phyloP scores from a whole-genome alignment of 805 yeast species.

The Alloascoidea africana region DNA sequence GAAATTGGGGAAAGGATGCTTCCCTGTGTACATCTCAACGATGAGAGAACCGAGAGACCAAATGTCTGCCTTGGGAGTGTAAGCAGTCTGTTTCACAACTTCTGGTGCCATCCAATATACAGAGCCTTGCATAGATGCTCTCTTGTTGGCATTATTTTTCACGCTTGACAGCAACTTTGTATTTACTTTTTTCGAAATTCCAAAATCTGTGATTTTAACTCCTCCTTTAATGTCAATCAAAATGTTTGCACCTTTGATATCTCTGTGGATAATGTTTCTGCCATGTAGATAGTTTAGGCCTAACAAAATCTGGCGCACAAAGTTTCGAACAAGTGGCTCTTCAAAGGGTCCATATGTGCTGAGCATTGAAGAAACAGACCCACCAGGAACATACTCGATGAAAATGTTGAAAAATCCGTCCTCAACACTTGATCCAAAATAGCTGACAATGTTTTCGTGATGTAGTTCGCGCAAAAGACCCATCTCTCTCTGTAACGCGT shows the following conservation, averaged over 20 bases:
- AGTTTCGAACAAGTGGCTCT: slow-evolving; percentile 58
- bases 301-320: slow-evolving; percentile 58
- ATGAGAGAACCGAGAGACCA: slow-evolving; percentile 96
- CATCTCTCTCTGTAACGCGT: slow-evolving; percentile 71
- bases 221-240: slow-evolving; percentile 67
- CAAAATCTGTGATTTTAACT: slow-evolving; percentile 79
- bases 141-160: slow-evolving; percentile 22
- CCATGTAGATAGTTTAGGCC: slow-evolving; percentile 67
- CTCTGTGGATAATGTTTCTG: slow-evolving; percentile 68
- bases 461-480: slow-evolving; percentile 57
- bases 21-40: slow-evolving; percentile 91
- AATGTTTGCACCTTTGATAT: slow-evolving; percentile 81
- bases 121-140: slow-evolving; percentile 87
- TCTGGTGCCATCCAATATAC: slow-evolving; percentile 99
- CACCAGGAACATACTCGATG: slow-evolving; percentile 60
- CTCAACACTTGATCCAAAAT: slow-evolving; percentile 76
- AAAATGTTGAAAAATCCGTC: slow-evolving; percentile 64
- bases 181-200: slow-evolving; percentile 58
- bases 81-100: slow-evolving; percentile 85
- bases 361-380: slow-evolving; percentile 56
- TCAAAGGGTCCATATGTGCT: slow-evolving; percentile 67
- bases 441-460: slow-evolving; percentile 87
- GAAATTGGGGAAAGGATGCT: slow-evolving; percentile 90
- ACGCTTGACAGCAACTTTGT: slow-evolving; percentile 29
- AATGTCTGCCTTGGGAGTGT: slow-evolving; percentile 86